Evolutionary conservation across 2,329 filamentous ascomycete species (phyloP), one percentile per base, ranked within the genome.

Genomic region (Colletotrichum brevisporum): DNA sequence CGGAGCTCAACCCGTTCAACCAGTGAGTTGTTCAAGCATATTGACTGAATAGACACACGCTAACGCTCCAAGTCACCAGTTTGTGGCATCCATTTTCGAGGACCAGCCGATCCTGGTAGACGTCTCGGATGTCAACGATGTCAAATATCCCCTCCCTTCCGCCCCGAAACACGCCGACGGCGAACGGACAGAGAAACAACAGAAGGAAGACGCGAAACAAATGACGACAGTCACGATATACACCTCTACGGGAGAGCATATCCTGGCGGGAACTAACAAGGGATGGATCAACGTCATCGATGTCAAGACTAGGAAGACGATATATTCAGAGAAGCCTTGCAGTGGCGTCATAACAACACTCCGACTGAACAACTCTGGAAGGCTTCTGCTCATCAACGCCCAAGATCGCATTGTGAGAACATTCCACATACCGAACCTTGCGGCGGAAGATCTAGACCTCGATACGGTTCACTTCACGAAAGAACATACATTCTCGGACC

Each of bases 401-500:
- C 94, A 94, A 74, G 96, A 99, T 80, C 91, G 96, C 62, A 95
- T 98, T 71, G 97, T 99, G 76, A 90, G 97, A 71, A 98, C 96
- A 1, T 92, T 99, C 73, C 90, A 94, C 71, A 87, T 99, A 73
- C 96, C 97, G 0, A 93, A 98, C 75, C 86, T 92, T 47, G 86
- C 88, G 12, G 85, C 84, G 2, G 83, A 88, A 15, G 88, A 92
- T 74, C 86, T 97, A 51, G 93, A 97, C 73, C 89, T 92, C 21
- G 92, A 97, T 74, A 95, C 92, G 31, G 92, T 99, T 75, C 92
- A 95, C 75, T 85, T 99, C 48, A 93, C 96, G 48, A 89, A 98
- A 13, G 95, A 99, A 80, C 96, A 99, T 83, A 98, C 98, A 78
- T 99, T 98, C 75, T 95, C 98, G 79, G 97, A 99, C 77, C 92